These are phyloP conservation scores for Mucor mucedo DNA, from an alignment of 371 early-diverging fungal genomes.

Conservation along the genomic window DNA sequence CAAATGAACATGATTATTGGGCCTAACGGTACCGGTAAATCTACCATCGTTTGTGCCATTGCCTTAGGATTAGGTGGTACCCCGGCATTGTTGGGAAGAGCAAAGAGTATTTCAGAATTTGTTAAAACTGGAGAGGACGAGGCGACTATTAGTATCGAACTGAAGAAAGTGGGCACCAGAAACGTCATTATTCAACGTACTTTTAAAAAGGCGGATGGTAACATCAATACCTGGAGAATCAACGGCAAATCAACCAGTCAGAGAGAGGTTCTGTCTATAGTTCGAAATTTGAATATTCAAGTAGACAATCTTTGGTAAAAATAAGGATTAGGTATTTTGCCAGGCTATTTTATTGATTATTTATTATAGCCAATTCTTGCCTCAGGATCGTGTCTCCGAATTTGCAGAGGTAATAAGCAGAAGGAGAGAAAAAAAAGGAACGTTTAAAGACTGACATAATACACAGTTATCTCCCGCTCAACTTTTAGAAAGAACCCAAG, in stretches of 20 bases:
- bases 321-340: background rate
- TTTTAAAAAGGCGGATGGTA: constrained; percentile 66
- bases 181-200: constrained; percentile 72
- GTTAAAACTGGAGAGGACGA: constrained; percentile 88
- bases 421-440: background rate
- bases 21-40: constrained; percentile 99
- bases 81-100: constrained; percentile 83
- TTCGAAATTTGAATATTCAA: constrained; percentile 79
- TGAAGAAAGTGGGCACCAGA: constrained; percentile 56
- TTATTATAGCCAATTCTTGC: constrained; percentile 86
- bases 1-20: constrained; percentile 97
- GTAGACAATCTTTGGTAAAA: constrained; percentile 95
- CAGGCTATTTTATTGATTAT: background rate
- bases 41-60: constrained; percentile 96
- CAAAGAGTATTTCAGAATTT: constrained; percentile 88
- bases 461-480: constrained; percentile 73
- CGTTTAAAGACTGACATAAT: background rate
- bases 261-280: constrained; percentile 64
- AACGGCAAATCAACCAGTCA: constrained; percentile 72
- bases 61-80: constrained; percentile 95
- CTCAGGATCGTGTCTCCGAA: constrained; percentile 93
- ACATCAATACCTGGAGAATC: constrained; percentile 77
- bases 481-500: constrained; percentile 83
- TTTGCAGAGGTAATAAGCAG: constrained; percentile 77
- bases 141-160: constrained; percentile 81